Percentiles rank a stretch among this genome's conserved stretches.
Conservation (phyloP, 805 yeast genomes). For the Candida morakotiae region DNA sequence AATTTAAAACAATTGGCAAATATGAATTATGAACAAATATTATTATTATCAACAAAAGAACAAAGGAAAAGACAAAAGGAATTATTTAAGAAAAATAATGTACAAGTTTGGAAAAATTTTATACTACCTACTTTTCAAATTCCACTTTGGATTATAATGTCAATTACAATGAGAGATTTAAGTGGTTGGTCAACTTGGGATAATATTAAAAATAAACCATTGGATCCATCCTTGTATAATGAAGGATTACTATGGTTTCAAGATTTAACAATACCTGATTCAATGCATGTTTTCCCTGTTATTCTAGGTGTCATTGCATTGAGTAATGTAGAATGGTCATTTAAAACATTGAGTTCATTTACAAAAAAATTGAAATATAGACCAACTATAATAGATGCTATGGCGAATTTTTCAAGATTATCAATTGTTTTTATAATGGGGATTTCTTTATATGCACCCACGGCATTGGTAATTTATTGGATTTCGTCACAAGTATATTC, state of each 20-base stretch:
- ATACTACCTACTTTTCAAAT: slow-evolving; percentile 76
- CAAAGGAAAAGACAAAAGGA: slow-evolving; percentile 67
- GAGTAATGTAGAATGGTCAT: slow-evolving; percentile 80
- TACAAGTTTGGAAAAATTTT: slow-evolving; percentile 78
- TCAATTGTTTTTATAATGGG: slow-evolving; percentile 81
- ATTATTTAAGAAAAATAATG: slow-evolving; percentile 61
- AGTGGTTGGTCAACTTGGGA: slow-evolving; percentile 63
- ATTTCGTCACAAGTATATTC: slow-evolving; percentile 79
- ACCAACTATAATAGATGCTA: slow-evolving; percentile 57
- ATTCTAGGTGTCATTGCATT: slow-evolving; percentile 66
- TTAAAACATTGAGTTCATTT: slow-evolving; percentile 51
- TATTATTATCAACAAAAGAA: slow-evolving; percentile 71
- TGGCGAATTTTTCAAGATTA: slow-evolving; percentile 68
- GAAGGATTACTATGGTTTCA: slow-evolving; percentile 62
- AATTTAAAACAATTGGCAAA: slow-evolving; percentile 18
- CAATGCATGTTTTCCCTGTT: slow-evolving; percentile 62
- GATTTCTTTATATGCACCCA: slow-evolving; percentile 80
- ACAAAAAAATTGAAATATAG: slow-evolving; percentile 41
- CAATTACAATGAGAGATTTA: slow-evolving; percentile 68
- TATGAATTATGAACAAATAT: slow-evolving; percentile 75
- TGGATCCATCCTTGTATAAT: slow-evolving; percentile 46
- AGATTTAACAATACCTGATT: slow-evolving; percentile 60
- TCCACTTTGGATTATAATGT: slow-evolving; percentile 82
- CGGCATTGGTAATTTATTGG: slow-evolving; percentile 85
- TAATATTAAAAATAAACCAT: slow-evolving; percentile 35